phyloP scores from a whole-genome alignment of 345 rosid genomes.

The Brassica carinata region DNA sequence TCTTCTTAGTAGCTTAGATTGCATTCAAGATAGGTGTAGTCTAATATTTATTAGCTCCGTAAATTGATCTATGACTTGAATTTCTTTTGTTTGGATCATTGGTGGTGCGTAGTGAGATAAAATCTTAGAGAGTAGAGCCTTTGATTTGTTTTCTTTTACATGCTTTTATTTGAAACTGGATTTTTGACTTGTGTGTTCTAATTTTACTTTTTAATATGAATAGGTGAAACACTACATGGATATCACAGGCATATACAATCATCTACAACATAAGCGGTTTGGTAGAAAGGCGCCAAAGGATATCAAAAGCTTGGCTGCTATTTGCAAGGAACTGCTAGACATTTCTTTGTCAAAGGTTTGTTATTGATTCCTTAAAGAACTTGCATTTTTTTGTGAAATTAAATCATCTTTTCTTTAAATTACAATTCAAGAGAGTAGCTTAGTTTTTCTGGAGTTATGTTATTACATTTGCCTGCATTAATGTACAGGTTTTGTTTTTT shows the following conservation, averaged over 20 bases:
- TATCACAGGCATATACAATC: conserved; percentile 54
- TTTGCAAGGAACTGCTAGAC: conserved; percentile 70
- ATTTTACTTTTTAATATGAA: conserved; percentile 21
- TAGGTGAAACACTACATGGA: conserved; percentile 91
- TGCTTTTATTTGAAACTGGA: not conserved
- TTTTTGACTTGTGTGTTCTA: not conserved
- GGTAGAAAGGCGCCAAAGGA: conserved; percentile 65
- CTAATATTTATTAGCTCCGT: too few species aligned
- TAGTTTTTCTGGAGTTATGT: not conserved
- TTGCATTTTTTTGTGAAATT: not conserved
- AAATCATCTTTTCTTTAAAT: not conserved
- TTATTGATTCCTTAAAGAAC: not conserved
- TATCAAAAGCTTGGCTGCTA: conserved; percentile 70
- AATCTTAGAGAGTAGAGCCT: not conserved
- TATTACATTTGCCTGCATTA: not conserved
- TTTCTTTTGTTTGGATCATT: conserved; percentile 3
- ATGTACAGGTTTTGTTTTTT: conserved; percentile 25
- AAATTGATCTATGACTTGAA: not conserved
- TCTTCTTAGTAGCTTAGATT: not conserved
- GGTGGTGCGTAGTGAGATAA: not conserved
- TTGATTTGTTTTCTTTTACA: not conserved
- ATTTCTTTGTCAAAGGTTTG: conserved; percentile 75
- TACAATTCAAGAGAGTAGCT: not conserved
- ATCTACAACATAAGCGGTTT: conserved; percentile 59
- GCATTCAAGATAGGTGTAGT: not conserved